Base-by-base conservation (phyloP, 495 filamentous ascomycete genomes). In the Annulohypoxylon bovei region DNA sequence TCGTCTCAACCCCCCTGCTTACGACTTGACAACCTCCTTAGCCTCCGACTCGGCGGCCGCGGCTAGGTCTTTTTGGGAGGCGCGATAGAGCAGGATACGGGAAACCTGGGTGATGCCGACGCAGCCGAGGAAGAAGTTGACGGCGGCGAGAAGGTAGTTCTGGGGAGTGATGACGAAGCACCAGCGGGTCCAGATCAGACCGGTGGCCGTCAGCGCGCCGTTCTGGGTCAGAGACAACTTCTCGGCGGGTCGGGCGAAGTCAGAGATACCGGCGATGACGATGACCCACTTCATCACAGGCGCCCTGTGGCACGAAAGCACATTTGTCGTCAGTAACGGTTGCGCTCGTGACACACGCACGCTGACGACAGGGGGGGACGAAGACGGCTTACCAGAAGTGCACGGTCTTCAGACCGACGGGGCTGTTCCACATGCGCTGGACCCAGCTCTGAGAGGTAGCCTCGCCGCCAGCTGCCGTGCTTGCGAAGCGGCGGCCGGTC, bases 251-350 rank as follows among this genome's bases (percentile, higher is more conserved):
- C 95, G 93, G 62, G 88, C 85, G 80, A 99, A 92, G 83, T 99
- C 95, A 70, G 92, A 88, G 81, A 96, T 86, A 77, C 95, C 95
- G 64, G 96, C 92, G 67, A 99, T 84, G 79, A 98, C 95, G 70
- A 99, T 81, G 69, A 83, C 87, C 95, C 95, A 99, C 90, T 98
- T 99, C 92, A 98, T 97, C 33, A 99, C 89, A 30, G 95, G 95
- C 23, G 95, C 95, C 93, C 92, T 95, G 72, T 28, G 11, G 12
- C n/a, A 20, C 12, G 62, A 14, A 32, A 54, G 40, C 6, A 7
- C 3, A 25, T 11, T 4, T 8, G 22, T n/a, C 11, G 59, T 69
- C 37, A 69, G 35, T 7, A 22, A 57, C 22, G 20, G 14, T 47
- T 47, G 65, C 33, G 44, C 58, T 27, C 58, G 49, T 57, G 53